Percentiles rank a stretch among this genome's conserved stretches.
phyloP scores from a whole-genome alignment of 352 stramenopile species.

The Halophytophthora batemanensis region DNA sequence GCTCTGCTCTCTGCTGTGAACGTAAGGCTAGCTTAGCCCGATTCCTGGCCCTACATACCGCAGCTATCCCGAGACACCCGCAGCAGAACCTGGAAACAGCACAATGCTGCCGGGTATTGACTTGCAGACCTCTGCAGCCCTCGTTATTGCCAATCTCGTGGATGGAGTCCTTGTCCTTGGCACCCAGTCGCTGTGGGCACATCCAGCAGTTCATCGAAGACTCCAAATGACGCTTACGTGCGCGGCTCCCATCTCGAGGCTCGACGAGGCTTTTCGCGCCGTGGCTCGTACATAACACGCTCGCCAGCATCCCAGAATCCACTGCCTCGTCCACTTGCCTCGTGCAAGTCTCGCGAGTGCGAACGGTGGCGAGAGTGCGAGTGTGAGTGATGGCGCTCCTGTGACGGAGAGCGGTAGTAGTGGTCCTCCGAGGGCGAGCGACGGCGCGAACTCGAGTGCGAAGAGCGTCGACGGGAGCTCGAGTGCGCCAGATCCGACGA shows the following conservation, averaged over 20 bases:
- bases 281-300: conserved; percentile 11
- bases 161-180: too few species aligned
- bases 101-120: too few species aligned
- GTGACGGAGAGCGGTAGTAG: conserved; percentile 17
- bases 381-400: conserved; percentile 7
- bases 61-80: too few species aligned
- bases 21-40: too few species aligned
- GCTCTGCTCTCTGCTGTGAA: too few species aligned
- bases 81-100: too few species aligned
- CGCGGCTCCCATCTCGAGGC: conserved; percentile 29
- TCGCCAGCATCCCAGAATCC: conserved; percentile 13
- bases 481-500: conserved; percentile 20
- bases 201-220: too few species aligned
- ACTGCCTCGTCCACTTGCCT: conserved; percentile 13
- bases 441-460: conserved; percentile 16
- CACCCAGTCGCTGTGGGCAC: too few species aligned
- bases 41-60: too few species aligned
- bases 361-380: conserved; percentile 20
- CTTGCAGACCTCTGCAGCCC: too few species aligned
- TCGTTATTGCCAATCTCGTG: too few species aligned
- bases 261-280: conserved; percentile 22
- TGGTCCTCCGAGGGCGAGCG: conserved; percentile 25
- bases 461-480: conserved; percentile 17
- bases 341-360: conserved; percentile 18
- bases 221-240: conserved; percentile 9